Evolutionary conservation across 805 yeast species (phyloP).

Genomic region (Ogataea glucozyma): DNA sequence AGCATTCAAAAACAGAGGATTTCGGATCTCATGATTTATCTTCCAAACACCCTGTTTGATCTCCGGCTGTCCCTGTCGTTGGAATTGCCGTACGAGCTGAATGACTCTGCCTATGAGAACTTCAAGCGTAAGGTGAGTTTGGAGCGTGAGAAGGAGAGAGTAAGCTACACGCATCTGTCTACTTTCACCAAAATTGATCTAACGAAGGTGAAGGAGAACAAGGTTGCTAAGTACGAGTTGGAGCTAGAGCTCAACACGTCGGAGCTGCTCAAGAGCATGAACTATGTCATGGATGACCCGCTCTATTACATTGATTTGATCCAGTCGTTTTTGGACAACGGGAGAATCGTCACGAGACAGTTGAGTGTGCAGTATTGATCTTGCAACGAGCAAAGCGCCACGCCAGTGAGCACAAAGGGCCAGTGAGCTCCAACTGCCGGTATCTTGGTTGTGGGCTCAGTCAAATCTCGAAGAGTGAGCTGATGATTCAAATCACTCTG

Average conservation of each 20-base stretch:
- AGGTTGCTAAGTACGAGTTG: slow-evolving; percentile 33
- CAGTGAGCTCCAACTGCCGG: too few species aligned
- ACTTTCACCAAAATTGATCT: slow-evolving; percentile 74
- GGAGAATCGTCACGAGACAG: slow-evolving; percentile 37
- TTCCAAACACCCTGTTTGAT: slow-evolving; percentile 79
- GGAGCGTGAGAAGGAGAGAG: slow-evolving; percentile 71
- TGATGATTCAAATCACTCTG: too few species aligned
- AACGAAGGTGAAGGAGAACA: slow-evolving; percentile 53
- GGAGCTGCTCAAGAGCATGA: slow-evolving; percentile 35
- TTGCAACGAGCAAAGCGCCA: not conserved
- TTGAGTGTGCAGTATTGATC: slow-evolving; percentile 29
- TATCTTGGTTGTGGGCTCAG: too few species aligned
- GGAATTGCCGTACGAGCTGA: slow-evolving; percentile 70
- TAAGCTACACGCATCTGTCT: slow-evolving; percentile 69
- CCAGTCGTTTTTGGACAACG: slow-evolving; percentile 48
- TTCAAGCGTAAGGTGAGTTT: slow-evolving; percentile 49
- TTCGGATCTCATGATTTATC: slow-evolving; percentile 68
- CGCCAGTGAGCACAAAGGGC: not conserved
- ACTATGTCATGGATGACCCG: slow-evolving; percentile 37
- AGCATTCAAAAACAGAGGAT: slow-evolving; percentile 73
- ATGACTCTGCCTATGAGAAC: slow-evolving; percentile 52
- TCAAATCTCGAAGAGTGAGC: too few species aligned
- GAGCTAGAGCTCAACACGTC: slow-evolving; percentile 38
- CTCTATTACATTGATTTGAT: slow-evolving; percentile 46
- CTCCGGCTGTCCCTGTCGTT: slow-evolving; percentile 71